Conservation (phyloP, 768 basidiomycete genomes). For the Xerocomellus amylosporus region DNA sequence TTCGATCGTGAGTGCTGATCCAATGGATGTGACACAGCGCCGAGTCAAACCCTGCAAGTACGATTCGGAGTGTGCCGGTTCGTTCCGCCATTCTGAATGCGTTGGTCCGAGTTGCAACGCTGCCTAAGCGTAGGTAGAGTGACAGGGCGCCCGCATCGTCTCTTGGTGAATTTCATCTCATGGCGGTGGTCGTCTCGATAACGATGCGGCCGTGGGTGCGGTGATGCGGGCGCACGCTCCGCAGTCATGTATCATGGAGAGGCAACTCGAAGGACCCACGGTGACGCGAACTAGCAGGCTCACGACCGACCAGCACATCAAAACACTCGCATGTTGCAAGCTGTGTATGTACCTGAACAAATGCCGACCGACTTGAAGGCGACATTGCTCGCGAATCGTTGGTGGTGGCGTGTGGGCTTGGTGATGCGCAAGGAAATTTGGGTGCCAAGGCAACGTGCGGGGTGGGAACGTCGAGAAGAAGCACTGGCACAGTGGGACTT, state of each 20-base stretch:
- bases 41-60: no score
- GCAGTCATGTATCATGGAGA: neutral
- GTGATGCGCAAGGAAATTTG: neutral
- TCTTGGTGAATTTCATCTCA: no score
- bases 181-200: no score
- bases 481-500: no score
- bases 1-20: no score
- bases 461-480: neutral
- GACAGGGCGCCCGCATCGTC: no score
- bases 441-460: slow-evolving; percentile 1
- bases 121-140: no score
- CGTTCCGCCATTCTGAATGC: no score
- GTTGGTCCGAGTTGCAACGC: no score
- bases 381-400: slow-evolving; percentile 8
- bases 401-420: slow-evolving; percentile 2
- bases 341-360: slow-evolving; percentile 12
- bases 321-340: neutral
- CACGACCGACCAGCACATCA: neutral
- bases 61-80: no score
- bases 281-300: neutral
- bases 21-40: no score
- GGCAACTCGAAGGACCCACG: neutral
- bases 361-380: slow-evolving; percentile 5
- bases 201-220: no score
- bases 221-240: neutral